Evolutionary conservation across 148 eudicot genomes (phyloP).

Genomic region (Amaranthus palmeri): DNA sequence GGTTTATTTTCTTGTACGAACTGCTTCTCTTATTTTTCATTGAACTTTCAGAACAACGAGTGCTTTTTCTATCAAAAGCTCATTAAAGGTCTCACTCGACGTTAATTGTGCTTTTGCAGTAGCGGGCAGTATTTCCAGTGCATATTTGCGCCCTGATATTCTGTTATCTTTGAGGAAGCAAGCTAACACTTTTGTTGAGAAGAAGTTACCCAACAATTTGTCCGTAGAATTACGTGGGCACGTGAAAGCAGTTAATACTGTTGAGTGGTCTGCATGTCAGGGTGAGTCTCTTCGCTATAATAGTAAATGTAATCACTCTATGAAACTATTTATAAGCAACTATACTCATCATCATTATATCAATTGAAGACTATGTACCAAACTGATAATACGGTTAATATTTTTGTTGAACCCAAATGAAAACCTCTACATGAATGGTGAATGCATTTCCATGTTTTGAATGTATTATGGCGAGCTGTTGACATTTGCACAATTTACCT

Average conservation of each 20-base stretch:
- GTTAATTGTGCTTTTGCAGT: slow-evolving; percentile 29
- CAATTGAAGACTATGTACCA: not conserved
- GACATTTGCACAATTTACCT: not conserved
- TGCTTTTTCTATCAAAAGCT: not conserved
- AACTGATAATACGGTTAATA: not conserved
- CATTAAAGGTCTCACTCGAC: not conserved
- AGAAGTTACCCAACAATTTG: slow-evolving; percentile 31
- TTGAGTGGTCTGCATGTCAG: slow-evolving; percentile 66
- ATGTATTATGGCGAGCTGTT: not conserved
- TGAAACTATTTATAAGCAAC: not conserved
- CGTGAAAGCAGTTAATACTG: slow-evolving; percentile 55
- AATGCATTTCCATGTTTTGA: not conserved
- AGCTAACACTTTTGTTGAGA: slow-evolving; percentile 14
- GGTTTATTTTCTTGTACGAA: not conserved
- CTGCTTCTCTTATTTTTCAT: not conserved
- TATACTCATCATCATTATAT: not conserved
- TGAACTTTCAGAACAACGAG: not conserved
- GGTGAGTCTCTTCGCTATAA: slow-evolving; percentile 33
- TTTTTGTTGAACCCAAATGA: not conserved
- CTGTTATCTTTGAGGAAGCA: slow-evolving; percentile 44
- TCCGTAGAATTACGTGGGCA: slow-evolving; percentile 59
- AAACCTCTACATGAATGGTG: not conserved
- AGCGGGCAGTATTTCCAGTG: slow-evolving; percentile 55
- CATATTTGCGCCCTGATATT: slow-evolving; percentile 50
- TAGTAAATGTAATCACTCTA: no score